Evolutionary conservation across 768 basidiomycete species (phyloP).

Genomic region (Boletus subcaerulescens): DNA sequence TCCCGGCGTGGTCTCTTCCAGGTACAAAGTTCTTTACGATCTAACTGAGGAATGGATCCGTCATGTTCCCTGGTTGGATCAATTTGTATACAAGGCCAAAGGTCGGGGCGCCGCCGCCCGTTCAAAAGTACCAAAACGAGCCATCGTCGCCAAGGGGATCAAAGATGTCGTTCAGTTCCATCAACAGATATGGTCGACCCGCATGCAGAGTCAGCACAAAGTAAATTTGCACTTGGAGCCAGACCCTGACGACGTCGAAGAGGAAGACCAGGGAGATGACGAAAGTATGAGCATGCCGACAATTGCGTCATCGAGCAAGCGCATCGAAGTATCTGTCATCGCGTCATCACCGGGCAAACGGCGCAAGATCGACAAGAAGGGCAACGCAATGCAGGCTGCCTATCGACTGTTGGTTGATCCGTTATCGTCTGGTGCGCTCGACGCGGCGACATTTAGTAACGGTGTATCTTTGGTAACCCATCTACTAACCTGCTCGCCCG

Average conservation of each 20-base stretch:
- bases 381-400: conserved; percentile 41
- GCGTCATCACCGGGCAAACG: conserved; percentile 27
- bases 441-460: conserved; percentile 10
- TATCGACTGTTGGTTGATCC: conserved; percentile 61
- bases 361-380: conserved; percentile 24
- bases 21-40: conserved; percentile 67
- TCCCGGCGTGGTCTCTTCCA: conserved; percentile 57
- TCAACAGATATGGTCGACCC: conserved; percentile 54
- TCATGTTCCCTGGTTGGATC: conserved; percentile 72
- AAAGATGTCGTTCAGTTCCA: conserved; percentile 70
- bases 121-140: conserved; percentile 60
- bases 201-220: conserved; percentile 33
- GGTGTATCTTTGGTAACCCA: conserved; percentile 45
- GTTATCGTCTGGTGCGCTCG: conserved; percentile 32
- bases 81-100: conserved; percentile 42
- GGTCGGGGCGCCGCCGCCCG: conserved; percentile 40
- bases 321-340: not conserved
- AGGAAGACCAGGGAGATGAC: conserved; percentile 29
- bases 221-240: conserved; percentile 39
- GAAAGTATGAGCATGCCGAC: conserved; percentile 2
- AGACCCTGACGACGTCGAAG: conserved; percentile 31
- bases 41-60: conserved; percentile 55
- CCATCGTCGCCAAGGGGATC: conserved; percentile 62
- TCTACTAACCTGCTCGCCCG: conserved; percentile 46
- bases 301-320: conserved; percentile 10